A percentile compares a stretch with the other conserved stretches of the same genome.
phyloP scores from a whole-genome alignment of 1,284 basidiomycete species.

The Naganishia sp. region DNA sequence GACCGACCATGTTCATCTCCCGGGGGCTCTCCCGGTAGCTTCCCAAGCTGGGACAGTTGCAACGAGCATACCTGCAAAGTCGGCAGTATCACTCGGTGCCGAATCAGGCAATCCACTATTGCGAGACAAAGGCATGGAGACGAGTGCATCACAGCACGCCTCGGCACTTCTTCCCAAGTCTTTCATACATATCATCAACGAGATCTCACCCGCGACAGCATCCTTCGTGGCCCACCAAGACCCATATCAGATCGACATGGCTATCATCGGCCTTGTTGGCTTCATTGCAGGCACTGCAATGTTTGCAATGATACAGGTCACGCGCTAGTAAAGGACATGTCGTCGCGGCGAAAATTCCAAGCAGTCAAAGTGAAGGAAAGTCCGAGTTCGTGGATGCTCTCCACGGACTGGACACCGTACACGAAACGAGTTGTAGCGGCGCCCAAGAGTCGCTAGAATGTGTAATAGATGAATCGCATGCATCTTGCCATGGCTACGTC shows the following conservation, averaged over 20 bases:
- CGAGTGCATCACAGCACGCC: neutral
- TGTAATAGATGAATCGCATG: neutral
- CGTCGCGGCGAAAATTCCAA: too few species aligned
- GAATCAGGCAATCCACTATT: neutral
- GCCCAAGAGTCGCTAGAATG: too few species aligned
- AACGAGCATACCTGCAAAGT: neutral
- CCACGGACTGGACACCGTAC: too few species aligned
- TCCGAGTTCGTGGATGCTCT: too few species aligned
- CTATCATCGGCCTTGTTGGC: slow-evolving; percentile 20
- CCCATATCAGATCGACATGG: slow-evolving; percentile 23
- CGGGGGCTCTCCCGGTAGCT: neutral
- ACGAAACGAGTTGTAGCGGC: neutral
- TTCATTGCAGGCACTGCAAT: slow-evolving; percentile 12
- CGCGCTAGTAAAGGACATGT: neutral
- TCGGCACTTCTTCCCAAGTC: neutral
- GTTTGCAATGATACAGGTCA: neutral
- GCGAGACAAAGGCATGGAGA: neutral
- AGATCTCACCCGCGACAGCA: slow-evolving; percentile 1
- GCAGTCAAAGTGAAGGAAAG: too few species aligned
- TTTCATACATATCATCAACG: slow-evolving; percentile 2
- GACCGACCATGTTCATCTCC: neutral
- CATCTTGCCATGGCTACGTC: neutral
- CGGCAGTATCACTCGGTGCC: neutral
- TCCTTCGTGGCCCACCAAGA: slow-evolving; percentile 19
- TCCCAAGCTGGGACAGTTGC: neutral